These are phyloP conservation scores for Blastobotrys buckinghamii DNA, from an alignment of 1,139 yeast species.

Conservation along the genomic window DNA sequence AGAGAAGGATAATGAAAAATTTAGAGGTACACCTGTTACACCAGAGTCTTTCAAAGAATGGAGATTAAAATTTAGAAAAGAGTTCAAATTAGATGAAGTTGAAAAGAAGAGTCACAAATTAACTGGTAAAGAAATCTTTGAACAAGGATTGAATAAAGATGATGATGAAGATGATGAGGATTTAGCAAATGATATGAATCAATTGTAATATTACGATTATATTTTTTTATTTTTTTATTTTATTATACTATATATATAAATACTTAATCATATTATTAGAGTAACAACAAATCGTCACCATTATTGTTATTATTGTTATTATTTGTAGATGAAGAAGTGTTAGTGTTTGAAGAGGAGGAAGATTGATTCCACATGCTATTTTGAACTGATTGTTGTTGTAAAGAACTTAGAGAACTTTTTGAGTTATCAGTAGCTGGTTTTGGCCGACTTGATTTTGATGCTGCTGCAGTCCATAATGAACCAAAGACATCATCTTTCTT, in stretches of 20 bases:
- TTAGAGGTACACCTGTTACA: slow-evolving; percentile 75
- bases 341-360: slow-evolving; percentile 8
- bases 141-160: slow-evolving; percentile 72
- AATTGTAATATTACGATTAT: background rate
- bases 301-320: background rate
- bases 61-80: slow-evolving; percentile 58
- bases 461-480: slow-evolving; percentile 66
- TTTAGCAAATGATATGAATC: slow-evolving; percentile 2
- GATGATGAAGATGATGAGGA: slow-evolving; percentile 39
- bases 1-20: slow-evolving; percentile 68
- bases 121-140: slow-evolving; percentile 87
- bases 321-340: background rate
- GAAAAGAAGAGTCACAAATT: slow-evolving; percentile 43
- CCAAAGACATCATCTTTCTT: slow-evolving; percentile 68
- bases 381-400: slow-evolving; percentile 30
- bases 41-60: slow-evolving; percentile 61
- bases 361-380: slow-evolving; percentile 31
- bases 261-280: slow-evolving; percentile 9
- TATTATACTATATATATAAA: background rate
- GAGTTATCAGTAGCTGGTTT: slow-evolving; percentile 1
- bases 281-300: slow-evolving; percentile 25
- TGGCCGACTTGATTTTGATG: slow-evolving; percentile 32
- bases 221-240: background rate
- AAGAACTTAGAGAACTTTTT: slow-evolving; percentile 21
- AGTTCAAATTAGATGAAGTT: slow-evolving; percentile 45